Evolutionary conservation across 2,329 filamentous ascomycete species (phyloP), one percentile per base, ranked within the genome.

Genomic region (Drechslerella dactyloides): DNA sequence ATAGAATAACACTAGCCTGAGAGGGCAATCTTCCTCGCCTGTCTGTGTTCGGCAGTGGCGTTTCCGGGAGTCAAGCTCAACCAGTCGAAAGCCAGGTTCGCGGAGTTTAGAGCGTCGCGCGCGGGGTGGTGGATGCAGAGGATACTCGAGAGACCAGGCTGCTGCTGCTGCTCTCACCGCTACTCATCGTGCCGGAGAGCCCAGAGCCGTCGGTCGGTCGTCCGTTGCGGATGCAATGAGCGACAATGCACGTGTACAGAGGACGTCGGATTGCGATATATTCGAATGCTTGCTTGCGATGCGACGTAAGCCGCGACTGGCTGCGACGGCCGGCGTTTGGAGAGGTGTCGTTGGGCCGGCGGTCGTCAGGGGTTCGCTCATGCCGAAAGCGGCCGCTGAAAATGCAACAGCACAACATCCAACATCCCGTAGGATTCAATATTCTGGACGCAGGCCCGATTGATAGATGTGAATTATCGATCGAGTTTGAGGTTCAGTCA

Each of bases 121-220:
- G 44, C 23, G 23, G 23, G 59, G 50, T 33, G 30, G 48, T 58
- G 53, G 27, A 40, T 70, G 58, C 50, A 30, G 61, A 70, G 19
- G 59, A 64, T 48, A 55, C 59, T 37, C 51, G 54, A 48, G 48
- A 10, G 35, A 44, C 57, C 44, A n/a, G 27, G 24, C 52, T 42
- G 51, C 60, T 65, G 35, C 17, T 19, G 24, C 52, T 42, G 51
- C 60, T 65, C 35, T 61, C 60, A 53, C 60, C 60, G 48, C 50
- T 72, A 40, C 42, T 56, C 68, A 72, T 65, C 57, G 60, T 72
- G 68, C 61, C 66, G 59, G 35, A 46, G 50, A 55, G 42, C 52
- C 11, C 42, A 62, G 2, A 50, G 17, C 40, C 54, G 33, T 24
- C 48, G 30, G 33, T 24, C 48, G 30, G 46, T 21, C 33, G 35